phyloP scores from a whole-genome alignment of 208 protist species.

The Trichomonas tenax region DNA sequence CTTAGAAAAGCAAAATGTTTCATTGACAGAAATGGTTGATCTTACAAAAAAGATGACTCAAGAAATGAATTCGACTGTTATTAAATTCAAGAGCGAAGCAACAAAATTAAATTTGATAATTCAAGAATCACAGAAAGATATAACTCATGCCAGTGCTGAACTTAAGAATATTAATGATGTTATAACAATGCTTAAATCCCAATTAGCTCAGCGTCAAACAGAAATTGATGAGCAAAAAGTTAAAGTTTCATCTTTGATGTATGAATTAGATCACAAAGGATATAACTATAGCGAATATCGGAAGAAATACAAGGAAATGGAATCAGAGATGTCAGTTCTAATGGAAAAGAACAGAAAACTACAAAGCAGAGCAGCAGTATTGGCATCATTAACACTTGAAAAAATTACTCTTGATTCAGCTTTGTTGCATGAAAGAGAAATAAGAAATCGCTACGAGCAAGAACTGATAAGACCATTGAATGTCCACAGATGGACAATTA shows the following conservation, averaged over 20 bases:
- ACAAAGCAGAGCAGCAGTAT: not conserved
- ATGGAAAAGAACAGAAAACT: not conserved
- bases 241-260: not conserved
- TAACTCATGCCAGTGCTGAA: not conserved
- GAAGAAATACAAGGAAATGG: not conserved
- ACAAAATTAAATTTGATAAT: not conserved
- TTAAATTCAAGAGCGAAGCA: not conserved
- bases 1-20: not conserved
- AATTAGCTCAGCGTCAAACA: not conserved
- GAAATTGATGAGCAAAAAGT: not conserved
- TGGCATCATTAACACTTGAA: not conserved
- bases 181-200: not conserved
- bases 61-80: not conserved
- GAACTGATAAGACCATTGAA: conserved; percentile 91
- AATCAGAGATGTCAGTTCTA: not conserved
- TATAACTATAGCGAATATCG: not conserved
- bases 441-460: conserved; percentile 44
- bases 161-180: not conserved
- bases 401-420: not conserved
- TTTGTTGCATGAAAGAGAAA: not conserved
- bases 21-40: not conserved
- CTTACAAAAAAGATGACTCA: not conserved
- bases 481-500: conserved; percentile 83
- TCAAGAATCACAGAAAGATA: not conserved
- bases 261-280: not conserved